Evolutionary conservation across 495 filamentous ascomycete genomes (phyloP).

Genomic region (Chaetomium tenue): DNA sequence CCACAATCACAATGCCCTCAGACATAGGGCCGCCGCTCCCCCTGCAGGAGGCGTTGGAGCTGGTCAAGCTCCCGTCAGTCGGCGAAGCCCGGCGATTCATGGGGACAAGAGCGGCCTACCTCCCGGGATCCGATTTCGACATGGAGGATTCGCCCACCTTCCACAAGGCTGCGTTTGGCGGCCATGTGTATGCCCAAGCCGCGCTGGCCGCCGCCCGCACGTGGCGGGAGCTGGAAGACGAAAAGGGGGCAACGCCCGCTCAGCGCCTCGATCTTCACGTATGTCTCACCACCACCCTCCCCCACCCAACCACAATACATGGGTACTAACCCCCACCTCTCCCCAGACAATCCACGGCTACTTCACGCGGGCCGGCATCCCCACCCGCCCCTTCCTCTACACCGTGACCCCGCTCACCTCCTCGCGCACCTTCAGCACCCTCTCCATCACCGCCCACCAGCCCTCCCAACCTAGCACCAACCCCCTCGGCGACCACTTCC

Average conservation of each 20-base stretch:
- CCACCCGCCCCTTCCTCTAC: constrained; percentile 61
- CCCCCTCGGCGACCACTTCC: constrained; percentile 35
- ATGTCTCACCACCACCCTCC: constrained; percentile 27
- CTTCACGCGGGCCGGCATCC: constrained; percentile 58
- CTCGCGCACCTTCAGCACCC: constrained; percentile 57
- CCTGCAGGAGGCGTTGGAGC: constrained; percentile 41
- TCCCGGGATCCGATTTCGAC: constrained; percentile 32
- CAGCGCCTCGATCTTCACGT: constrained; percentile 58
- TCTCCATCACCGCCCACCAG: constrained; percentile 58
- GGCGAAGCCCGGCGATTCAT: constrained; percentile 39
- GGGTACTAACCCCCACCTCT: not conserved
- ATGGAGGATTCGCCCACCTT: constrained; percentile 20
- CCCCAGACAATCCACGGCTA: constrained; percentile 62
- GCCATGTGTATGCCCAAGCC: constrained; percentile 66
- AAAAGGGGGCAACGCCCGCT: constrained; percentile 21
- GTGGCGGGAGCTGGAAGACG: constrained; percentile 39
- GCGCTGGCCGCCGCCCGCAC: constrained; percentile 60
- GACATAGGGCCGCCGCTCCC: constrained; percentile 30
- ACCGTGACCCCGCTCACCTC: constrained; percentile 53
- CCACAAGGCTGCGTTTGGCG: constrained; percentile 53
- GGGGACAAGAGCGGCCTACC: constrained; percentile 37
- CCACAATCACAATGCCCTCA: constrained; percentile 15
- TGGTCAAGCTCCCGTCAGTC: constrained; percentile 36
- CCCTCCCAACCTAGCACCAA: constrained; percentile 39
- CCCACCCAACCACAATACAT: not conserved